Conservation (phyloP, 148 eudicot genomes). For the Rhododendron griersonianum region DNA sequence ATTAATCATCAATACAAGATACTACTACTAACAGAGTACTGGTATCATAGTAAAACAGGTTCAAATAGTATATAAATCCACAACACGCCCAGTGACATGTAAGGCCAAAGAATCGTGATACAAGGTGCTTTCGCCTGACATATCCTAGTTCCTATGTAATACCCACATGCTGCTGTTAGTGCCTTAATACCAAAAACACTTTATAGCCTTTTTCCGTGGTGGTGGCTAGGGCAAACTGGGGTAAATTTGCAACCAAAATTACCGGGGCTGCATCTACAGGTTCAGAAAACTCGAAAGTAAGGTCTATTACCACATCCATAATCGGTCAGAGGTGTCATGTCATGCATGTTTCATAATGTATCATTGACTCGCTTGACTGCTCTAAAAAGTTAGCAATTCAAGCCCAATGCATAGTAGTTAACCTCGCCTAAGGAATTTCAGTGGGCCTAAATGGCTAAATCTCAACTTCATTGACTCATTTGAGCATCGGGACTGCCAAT, state of each 20-base stretch:
- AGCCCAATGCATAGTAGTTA: background rate
- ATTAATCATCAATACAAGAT: background rate
- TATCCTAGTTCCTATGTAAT: background rate
- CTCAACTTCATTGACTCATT: background rate
- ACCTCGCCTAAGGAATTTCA: background rate
- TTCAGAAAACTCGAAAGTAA: background rate
- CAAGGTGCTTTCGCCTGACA: background rate
- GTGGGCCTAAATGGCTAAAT: background rate
- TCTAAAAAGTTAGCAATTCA: background rate
- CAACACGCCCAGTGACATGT: background rate
- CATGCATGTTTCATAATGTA: background rate
- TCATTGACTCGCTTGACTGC: background rate
- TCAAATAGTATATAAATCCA: background rate
- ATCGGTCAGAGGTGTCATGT: background rate
- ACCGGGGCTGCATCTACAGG: background rate
- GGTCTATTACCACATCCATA: background rate
- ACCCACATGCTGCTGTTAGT: background rate
- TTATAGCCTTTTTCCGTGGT: background rate
- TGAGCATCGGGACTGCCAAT: background rate
- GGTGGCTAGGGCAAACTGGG: background rate
- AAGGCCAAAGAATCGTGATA: background rate
- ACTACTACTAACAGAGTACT: background rate
- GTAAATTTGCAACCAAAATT: background rate
- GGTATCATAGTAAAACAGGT: background rate
- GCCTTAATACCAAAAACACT: background rate